Conservation (phyloP, 2,329 filamentous ascomycete genomes). For the Aspergillus neotritici region DNA sequence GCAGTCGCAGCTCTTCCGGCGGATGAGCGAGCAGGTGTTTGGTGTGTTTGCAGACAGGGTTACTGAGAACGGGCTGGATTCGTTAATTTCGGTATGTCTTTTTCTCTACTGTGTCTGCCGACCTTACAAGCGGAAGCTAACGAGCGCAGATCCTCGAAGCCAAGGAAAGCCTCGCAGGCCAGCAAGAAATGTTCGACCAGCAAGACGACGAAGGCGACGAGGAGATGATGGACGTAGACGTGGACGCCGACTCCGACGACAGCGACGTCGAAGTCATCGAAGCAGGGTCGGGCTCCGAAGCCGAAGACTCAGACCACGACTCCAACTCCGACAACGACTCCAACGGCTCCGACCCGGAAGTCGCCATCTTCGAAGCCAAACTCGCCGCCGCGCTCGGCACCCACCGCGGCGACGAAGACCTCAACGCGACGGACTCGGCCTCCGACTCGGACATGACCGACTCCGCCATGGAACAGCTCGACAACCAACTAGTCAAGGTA, state of each 20-base stretch:
- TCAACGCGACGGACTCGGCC: conserved; percentile 52
- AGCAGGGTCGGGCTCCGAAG: conserved; percentile 36
- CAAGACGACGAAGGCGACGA: conserved; percentile 54
- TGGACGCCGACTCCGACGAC: conserved; percentile 32
- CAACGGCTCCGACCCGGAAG: conserved; percentile 30
- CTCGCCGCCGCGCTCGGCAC: conserved; percentile 74
- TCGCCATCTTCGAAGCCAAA: conserved; percentile 63
- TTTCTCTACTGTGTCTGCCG: not conserved
- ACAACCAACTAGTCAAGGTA: conserved; percentile 75
- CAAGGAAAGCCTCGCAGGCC: conserved; percentile 75
- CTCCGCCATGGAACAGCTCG: conserved; percentile 87
- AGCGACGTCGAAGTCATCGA: conserved; percentile 38
- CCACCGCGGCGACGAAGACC: conserved; percentile 53
- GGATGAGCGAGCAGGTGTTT: conserved; percentile 84
- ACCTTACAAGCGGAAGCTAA: conserved; percentile 22
- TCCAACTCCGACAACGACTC: conserved; percentile 27
- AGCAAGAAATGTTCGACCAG: conserved; percentile 77
- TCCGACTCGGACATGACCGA: conserved; percentile 81
- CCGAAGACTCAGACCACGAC: conserved; percentile 27
- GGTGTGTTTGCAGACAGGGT: conserved; percentile 71
- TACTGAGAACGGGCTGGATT: conserved; percentile 65
- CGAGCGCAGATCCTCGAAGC: conserved; percentile 65
- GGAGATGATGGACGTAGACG: conserved; percentile 46
- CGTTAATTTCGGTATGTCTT: conserved; percentile 44
- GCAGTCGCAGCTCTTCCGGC: conserved; percentile 75